A percentile compares a stretch with the other conserved stretches of the same genome.
These are phyloP conservation scores for Juncus effusus DNA, from an alignment of 176 grass and related monocot species.

Conservation along the genomic window DNA sequence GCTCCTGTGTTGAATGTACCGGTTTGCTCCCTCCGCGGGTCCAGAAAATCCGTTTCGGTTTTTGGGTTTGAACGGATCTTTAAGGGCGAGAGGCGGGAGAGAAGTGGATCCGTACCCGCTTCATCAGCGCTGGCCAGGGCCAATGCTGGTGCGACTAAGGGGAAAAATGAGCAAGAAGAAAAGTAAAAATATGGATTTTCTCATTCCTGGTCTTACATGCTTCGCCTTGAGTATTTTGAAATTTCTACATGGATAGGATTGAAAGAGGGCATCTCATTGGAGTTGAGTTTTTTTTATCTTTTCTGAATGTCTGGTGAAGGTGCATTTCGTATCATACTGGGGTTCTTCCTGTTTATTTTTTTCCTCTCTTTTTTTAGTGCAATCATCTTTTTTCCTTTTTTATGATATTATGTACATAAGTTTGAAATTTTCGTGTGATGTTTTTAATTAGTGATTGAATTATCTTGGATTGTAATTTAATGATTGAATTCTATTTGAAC, in stretches of 20 bases:
- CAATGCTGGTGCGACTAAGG: slow-evolving; percentile 1
- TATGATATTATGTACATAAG: slow-evolving; percentile 23
- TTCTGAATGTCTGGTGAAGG: background rate
- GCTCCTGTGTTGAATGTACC: slow-evolving; percentile 86
- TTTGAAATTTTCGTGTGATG: slow-evolving; percentile 19
- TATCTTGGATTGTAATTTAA: slow-evolving; percentile 10
- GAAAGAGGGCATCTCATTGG: slow-evolving; percentile 1
- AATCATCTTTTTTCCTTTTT: background rate
- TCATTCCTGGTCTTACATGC: background rate
- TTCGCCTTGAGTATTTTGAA: background rate
- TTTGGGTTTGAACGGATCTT: slow-evolving; percentile 89
- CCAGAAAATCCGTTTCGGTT: slow-evolving; percentile 70
- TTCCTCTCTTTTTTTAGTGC: background rate
- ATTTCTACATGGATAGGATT: background rate
- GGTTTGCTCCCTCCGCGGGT: slow-evolving; percentile 72
- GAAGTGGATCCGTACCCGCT: slow-evolving; percentile 13
- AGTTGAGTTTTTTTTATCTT: background rate
- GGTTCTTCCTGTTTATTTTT: slow-evolving; percentile 12
- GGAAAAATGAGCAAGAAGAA: background rate
- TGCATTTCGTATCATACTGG: slow-evolving; percentile 4
- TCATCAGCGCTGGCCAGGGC: background rate
- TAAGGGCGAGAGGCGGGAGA: slow-evolving; percentile 28
- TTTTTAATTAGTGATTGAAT: slow-evolving; percentile 9
- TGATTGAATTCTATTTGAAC: background rate
- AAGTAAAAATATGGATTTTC: background rate